Evolutionary conservation across 2,329 filamentous ascomycete genomes (phyloP).

Genomic region (Colletotrichum phormii): DNA sequence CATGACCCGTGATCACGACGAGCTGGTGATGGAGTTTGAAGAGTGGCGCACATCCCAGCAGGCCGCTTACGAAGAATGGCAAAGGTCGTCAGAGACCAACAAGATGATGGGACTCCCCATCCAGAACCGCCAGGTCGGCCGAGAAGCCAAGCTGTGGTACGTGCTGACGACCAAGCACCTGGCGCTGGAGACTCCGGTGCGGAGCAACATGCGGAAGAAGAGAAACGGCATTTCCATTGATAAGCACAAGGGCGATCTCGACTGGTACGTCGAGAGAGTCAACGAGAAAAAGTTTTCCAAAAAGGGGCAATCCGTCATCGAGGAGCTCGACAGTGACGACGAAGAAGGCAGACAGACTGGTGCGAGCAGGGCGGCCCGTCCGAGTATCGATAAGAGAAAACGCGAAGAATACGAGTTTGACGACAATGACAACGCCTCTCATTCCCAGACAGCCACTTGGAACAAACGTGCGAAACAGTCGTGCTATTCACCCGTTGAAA

Average conservation of each 20-base stretch:
- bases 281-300: conserved; percentile 33
- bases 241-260: conserved; percentile 45
- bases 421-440: neutral
- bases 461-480: conserved; percentile 1
- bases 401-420: neutral
- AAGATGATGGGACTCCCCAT: conserved; percentile 9
- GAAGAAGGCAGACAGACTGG: neutral
- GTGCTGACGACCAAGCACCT: conserved; percentile 43
- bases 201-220: conserved; percentile 29
- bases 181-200: conserved; percentile 25
- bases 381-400: neutral
- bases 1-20: conserved; percentile 52
- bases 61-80: conserved; percentile 11
- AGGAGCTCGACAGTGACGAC: neutral
- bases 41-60: conserved; percentile 47
- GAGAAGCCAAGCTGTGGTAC: conserved; percentile 45
- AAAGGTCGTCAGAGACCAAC: conserved; percentile 9
- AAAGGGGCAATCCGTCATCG: conserved; percentile 26
- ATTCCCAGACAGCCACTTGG: neutral
- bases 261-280: conserved; percentile 33
- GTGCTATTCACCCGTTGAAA: neutral
- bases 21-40: conserved; percentile 45
- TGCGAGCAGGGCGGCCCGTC: neutral
- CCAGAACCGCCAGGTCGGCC: conserved; percentile 16
- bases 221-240: conserved; percentile 41